phyloP scores from a whole-genome alignment of 2,329 filamentous ascomycete genomes.

The Fusarium miscanthi region DNA sequence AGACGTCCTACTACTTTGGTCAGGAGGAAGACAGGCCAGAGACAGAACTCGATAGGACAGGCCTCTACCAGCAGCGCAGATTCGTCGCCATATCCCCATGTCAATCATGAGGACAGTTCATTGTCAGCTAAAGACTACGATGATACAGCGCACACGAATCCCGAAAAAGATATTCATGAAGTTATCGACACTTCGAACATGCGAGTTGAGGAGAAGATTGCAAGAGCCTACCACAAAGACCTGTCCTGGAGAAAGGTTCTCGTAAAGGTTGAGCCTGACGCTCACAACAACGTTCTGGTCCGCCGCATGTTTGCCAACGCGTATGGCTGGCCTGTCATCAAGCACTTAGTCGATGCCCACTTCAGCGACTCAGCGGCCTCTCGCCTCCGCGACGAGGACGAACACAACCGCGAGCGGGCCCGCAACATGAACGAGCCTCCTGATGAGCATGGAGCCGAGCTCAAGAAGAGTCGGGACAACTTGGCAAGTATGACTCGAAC shows the following conservation, averaged over 20 bases:
- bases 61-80: conserved; percentile 43
- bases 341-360: conserved; percentile 94
- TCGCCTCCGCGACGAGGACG: conserved; percentile 73
- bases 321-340: conserved; percentile 96
- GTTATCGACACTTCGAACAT: conserved; percentile 73
- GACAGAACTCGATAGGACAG: conserved; percentile 39
- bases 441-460: conserved; percentile 74
- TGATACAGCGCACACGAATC: conserved; percentile 60
- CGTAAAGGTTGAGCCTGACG: conserved; percentile 93
- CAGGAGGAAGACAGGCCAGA: conserved; percentile 47
- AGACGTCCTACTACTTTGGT: conserved; percentile 57
- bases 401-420: conserved; percentile 75
- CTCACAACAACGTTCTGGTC: conserved; percentile 98
- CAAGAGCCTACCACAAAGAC: conserved; percentile 90
- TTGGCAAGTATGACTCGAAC: conserved; percentile 33
- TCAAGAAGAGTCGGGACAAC: conserved; percentile 51
- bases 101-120: conserved; percentile 57
- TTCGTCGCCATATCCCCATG: conserved; percentile 50
- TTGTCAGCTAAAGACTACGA: conserved; percentile 63
- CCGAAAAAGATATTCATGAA: conserved; percentile 54
- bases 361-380: conserved; percentile 79
- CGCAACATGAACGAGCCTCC: conserved; percentile 67
- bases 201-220: conserved; percentile 98
- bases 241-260: conserved; percentile 97
- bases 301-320: conserved; percentile 97